Evolutionary conservation across 208 protist species (phyloP).

Genomic region (Angomonas ambiguus): DNA sequence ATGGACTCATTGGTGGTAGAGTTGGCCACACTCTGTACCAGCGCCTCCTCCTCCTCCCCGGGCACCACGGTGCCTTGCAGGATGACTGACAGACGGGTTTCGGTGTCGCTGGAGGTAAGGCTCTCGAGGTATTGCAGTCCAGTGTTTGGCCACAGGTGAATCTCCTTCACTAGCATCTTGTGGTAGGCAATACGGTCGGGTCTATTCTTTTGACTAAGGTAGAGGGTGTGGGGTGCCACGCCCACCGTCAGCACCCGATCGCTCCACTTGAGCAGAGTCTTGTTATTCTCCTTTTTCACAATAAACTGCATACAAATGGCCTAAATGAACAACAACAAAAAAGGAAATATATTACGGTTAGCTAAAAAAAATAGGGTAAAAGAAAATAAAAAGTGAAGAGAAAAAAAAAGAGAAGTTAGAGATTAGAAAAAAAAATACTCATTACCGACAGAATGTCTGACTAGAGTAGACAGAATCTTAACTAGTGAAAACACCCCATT

Average conservation of each 20-base stretch:
- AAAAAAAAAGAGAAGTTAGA: slow-evolving; percentile 7
- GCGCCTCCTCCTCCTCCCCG: background rate
- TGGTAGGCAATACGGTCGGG: slow-evolving; percentile 6
- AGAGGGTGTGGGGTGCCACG: slow-evolving; percentile 1
- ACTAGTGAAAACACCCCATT: background rate
- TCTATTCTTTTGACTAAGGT: slow-evolving; percentile 5
- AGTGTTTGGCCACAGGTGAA: slow-evolving; percentile 9
- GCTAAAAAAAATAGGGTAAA: slow-evolving; percentile 10
- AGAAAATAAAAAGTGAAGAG: background rate
- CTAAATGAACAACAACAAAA: background rate
- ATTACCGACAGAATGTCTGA: too few relatives aligned
- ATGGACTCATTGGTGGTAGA: background rate
- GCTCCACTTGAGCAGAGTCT: background rate
- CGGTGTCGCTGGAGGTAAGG: background rate
- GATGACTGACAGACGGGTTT: background rate
- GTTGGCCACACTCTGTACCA: background rate
- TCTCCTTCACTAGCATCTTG: slow-evolving; percentile 8
- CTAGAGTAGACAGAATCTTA: background rate
- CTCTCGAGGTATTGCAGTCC: background rate
- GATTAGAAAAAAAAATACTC: slow-evolving; percentile 12
- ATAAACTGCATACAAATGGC: slow-evolving; percentile 2
- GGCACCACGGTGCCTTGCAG: background rate
- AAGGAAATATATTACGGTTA: slow-evolving; percentile 12
- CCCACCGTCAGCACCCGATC: slow-evolving; percentile 5
- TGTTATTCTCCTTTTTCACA: slow-evolving; percentile 15